phyloP scores from a whole-genome alignment of 352 stramenopile genomes.

The Phytophthora pinifolia region DNA sequence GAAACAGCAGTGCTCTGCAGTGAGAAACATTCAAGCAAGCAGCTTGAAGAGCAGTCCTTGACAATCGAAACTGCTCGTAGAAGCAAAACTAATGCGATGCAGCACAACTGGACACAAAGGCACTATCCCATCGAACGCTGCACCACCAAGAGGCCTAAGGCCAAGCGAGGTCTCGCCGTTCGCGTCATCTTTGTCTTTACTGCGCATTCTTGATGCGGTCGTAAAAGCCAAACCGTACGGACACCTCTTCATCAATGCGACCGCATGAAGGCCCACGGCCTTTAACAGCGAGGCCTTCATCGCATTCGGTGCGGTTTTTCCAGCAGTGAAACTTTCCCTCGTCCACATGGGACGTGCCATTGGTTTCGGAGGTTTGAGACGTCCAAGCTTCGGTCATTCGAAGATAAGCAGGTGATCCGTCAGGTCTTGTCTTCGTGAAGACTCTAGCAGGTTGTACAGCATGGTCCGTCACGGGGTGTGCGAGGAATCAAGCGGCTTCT shows the following conservation, averaged over 20 bases:
- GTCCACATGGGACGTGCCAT: conserved; percentile 12
- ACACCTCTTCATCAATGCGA: no score
- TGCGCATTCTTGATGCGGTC: no score
- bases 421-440: no score
- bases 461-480: conserved; percentile 17
- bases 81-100: conserved; percentile 2
- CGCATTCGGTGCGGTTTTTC: conserved; percentile 12
- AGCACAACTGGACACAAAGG: conserved; percentile 2
- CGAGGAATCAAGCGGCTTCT: conserved; percentile 4
- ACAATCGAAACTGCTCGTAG: conserved; percentile 5
- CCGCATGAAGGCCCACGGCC: no score
- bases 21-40: background rate
- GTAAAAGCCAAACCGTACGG: no score
- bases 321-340: conserved; percentile 3
- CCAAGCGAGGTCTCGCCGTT: no score
- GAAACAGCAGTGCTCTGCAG: background rate
- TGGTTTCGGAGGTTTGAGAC: no score
- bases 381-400: conserved; percentile 12
- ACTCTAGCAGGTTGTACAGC: background rate
- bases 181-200: no score
- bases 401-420: background rate
- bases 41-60: background rate
- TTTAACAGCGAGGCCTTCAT: background rate
- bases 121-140: background rate
- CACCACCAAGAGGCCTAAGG: background rate